Conservation (phyloP, 1,284 basidiomycete genomes). For the Tausonia pullulans region DNA sequence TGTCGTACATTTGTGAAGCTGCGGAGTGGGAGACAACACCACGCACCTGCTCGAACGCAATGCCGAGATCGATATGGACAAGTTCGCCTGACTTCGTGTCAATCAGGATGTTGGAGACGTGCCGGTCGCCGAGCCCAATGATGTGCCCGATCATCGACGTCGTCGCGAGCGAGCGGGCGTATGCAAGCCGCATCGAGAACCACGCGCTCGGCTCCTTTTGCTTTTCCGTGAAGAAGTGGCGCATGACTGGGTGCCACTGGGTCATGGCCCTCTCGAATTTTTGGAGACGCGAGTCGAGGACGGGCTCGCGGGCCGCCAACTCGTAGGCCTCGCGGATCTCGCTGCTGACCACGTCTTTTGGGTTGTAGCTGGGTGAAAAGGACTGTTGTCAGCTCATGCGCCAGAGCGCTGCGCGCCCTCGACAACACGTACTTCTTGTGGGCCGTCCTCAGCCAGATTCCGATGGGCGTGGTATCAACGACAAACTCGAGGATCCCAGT, state of each 20-base stretch:
- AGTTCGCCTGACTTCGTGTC: conserved; percentile 75
- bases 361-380: conserved; percentile 22
- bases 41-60: conserved; percentile 85
- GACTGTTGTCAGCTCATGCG: not conserved
- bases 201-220: conserved; percentile 79
- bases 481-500: conserved; percentile 91
- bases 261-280: conserved; percentile 47
- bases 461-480: conserved; percentile 58
- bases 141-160: conserved; percentile 91
- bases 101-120: conserved; percentile 83
- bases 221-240: conserved; percentile 84
- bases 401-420: not conserved
- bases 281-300: conserved; percentile 11
- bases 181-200: conserved; percentile 87
- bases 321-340: conserved; percentile 20
- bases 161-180: conserved; percentile 82
- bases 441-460: conserved; percentile 48
- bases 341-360: conserved; percentile 21
- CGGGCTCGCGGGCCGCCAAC: too few species aligned
- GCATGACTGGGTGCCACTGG: conserved; percentile 72
- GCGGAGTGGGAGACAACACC: not conserved
- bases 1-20: too few species aligned
- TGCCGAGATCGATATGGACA: conserved; percentile 90
- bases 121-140: conserved; percentile 85
- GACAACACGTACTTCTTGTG: conserved; percentile 46